Conservation (phyloP, 2,329 filamentous ascomycete species). For the Pseudogymnoascus sp. region DNA sequence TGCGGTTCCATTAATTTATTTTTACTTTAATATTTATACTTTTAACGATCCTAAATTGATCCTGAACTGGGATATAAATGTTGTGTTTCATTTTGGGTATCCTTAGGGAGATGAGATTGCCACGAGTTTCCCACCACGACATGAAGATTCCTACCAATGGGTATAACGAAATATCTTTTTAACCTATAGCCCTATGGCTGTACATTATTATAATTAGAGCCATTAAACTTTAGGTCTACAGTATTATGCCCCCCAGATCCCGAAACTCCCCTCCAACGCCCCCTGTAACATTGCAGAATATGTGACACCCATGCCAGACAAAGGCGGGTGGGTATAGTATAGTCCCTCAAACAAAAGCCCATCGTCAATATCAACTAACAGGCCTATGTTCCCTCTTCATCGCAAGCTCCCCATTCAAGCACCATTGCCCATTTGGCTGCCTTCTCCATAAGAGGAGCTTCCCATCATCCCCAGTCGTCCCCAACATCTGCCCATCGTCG, state of each 20-base stretch:
- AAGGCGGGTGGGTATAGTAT: not conserved
- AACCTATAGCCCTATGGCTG: not conserved
- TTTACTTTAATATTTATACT: not conserved
- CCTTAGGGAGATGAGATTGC: not conserved
- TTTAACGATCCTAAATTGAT: not conserved
- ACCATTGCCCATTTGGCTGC: conserved; percentile 48
- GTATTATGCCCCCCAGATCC: not conserved
- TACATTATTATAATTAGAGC: not conserved
- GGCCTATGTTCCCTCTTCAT: conserved; percentile 36
- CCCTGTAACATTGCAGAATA: not conserved
- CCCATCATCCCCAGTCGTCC: conserved; percentile 70
- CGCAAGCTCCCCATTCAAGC: conserved; percentile 50
- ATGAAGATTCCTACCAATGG: not conserved
- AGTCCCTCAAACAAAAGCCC: not conserved
- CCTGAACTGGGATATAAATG: not conserved
- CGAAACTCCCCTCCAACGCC: not conserved
- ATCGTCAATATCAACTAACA: not conserved
- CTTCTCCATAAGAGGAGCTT: conserved; percentile 54
- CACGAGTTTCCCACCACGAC: too few species aligned
- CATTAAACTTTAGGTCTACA: not conserved
- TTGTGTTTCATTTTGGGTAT: not conserved
- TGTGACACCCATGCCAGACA: not conserved
- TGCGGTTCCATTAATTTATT: not conserved
- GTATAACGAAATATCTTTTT: not conserved
- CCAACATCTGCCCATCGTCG: conserved; percentile 61